Evolutionary conservation across 1,139 yeast genomes (phyloP), one percentile per base, ranked within the genome.

Genomic region (Kodamaea derodonti): DNA sequence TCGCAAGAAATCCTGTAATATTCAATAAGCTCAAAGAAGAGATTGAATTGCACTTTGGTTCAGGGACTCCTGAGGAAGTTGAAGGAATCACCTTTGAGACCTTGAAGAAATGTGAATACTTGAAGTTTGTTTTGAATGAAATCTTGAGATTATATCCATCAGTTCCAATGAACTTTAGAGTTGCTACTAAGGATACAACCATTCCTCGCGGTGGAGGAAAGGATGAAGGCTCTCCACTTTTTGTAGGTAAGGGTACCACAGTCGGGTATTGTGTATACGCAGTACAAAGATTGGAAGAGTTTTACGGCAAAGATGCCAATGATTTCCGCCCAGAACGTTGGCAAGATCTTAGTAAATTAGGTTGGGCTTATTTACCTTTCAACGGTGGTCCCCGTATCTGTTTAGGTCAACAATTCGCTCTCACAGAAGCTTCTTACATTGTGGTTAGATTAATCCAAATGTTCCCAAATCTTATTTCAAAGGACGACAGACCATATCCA

Each of bases 351-450:
- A 40, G 35, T 24, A 62, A 63, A 38, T 52, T 60, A 24, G 69
- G 71, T 18, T 62, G 69, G 67, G 63, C 69, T 7, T 65, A 59
- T 42, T 52, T 65, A 41, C 72, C 72, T 24, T 65, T 65, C 49
- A 65, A 65, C 36, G 67, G 69, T 34, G 70, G 71, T 11, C 71
- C 70, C 30, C 49, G 71, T 42, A 60, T 65, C 25, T 63, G 71
- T 42, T 56, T 66, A 42, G 72, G 71, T 16, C 71, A 66, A 43
- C 72, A 66, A 43, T 66, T 65, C 56, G 72, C 72, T 6, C 56
- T 66, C 32, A 66, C 72, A 10, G 72, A 66, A 47, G 68, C 69
- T 10, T 55, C 65, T 3, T 66, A 60, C 38, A 46, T 58, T n/a
- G 39, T 48, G 26, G 50, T 45, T 16, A 48, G 62, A 53, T 39